Evolutionary conservation across 345 rosid species (phyloP).

Genomic region (Passiflora organensis): DNA sequence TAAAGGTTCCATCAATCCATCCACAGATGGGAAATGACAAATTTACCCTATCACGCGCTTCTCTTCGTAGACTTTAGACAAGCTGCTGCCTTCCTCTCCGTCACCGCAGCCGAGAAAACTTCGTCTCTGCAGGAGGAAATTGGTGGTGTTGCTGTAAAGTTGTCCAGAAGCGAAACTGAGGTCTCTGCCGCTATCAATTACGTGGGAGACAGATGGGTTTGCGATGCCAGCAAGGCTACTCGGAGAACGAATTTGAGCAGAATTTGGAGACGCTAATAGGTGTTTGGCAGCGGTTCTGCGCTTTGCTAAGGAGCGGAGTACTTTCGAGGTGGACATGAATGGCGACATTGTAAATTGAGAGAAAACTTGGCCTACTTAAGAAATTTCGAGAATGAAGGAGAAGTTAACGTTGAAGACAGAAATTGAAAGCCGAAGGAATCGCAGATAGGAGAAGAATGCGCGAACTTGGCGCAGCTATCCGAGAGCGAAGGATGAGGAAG

Average conservation of each 20-base stretch:
- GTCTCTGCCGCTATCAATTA: conserved; percentile 16
- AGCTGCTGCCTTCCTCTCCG: conserved; percentile 74
- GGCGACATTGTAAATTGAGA: conserved; percentile 47
- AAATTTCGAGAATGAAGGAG: background rate
- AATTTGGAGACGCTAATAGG: conserved; percentile 18
- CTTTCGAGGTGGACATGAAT: conserved; percentile 42
- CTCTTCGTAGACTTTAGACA: conserved; percentile 85
- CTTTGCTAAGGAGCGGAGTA: conserved; percentile 35
- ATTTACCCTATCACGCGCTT: conserved; percentile 79
- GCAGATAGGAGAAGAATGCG: background rate
- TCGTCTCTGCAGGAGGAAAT: conserved; percentile 45
- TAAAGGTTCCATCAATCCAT: too few relatives aligned
- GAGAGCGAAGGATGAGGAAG: background rate
- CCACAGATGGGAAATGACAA: too few relatives aligned
- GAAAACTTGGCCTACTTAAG: background rate
- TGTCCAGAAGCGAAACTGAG: conserved; percentile 13
- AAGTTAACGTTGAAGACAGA: background rate
- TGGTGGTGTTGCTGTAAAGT: conserved; percentile 5
- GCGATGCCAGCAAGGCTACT: conserved; percentile 37
- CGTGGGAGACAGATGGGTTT: conserved; percentile 21
- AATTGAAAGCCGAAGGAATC: conserved; percentile 9
- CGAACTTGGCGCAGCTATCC: conserved; percentile 1
- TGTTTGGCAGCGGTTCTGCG: conserved; percentile 29
- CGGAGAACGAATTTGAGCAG: conserved; percentile 36
- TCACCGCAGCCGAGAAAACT: conserved; percentile 86